A percentile compares a stretch with the other conserved stretches of the same genome.
These are phyloP conservation scores for Trypanosoma cruzi DNA, from an alignment of 208 protist species.

Conservation along the genomic window DNA sequence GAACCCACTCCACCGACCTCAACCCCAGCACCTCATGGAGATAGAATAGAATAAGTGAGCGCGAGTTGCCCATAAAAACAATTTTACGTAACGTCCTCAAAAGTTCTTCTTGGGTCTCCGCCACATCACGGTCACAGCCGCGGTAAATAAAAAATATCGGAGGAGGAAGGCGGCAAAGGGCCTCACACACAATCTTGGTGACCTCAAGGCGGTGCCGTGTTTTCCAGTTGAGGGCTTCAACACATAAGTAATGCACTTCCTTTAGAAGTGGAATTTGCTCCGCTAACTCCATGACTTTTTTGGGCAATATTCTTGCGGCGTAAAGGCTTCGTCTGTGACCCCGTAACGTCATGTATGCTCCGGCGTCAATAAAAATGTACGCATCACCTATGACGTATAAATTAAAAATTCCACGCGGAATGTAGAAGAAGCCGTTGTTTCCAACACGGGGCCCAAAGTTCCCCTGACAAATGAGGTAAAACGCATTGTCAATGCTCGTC, in stretches of 20 bases:
- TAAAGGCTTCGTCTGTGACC: conserved; percentile 11
- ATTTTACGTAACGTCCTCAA: conserved; percentile 12
- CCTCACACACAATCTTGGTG: conserved; percentile 10
- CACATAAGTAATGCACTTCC: conserved; percentile 10
- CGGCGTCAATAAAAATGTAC: conserved; percentile 63
- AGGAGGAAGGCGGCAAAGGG: conserved; percentile 11
- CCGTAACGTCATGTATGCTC: conserved; percentile 18
- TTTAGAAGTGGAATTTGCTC: conserved; percentile 13
- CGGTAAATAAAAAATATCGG: conserved; percentile 21
- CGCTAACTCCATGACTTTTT: not conserved
- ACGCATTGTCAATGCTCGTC: conserved; percentile 47
- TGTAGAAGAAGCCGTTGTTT: conserved; percentile 64
- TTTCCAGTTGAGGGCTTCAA: conserved; percentile 1
- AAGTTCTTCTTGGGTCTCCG: conserved; percentile 5
- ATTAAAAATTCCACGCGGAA: conserved; percentile 66
- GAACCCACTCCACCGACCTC: conserved; percentile 9
- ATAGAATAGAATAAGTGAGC: conserved; percentile 28
- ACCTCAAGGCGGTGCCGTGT: not conserved
- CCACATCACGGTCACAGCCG: not conserved
- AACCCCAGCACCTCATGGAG: conserved; percentile 28
- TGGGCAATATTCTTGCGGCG: conserved; percentile 17
- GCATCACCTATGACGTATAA: conserved; percentile 36
- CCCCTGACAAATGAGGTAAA: conserved; percentile 74
- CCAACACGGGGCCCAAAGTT: conserved; percentile 64
- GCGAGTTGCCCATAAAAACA: conserved; percentile 1